These are phyloP conservation scores for Didymosphaeria variabile DNA, from an alignment of 2,329 filamentous ascomycete species.

Conservation along the genomic window DNA sequence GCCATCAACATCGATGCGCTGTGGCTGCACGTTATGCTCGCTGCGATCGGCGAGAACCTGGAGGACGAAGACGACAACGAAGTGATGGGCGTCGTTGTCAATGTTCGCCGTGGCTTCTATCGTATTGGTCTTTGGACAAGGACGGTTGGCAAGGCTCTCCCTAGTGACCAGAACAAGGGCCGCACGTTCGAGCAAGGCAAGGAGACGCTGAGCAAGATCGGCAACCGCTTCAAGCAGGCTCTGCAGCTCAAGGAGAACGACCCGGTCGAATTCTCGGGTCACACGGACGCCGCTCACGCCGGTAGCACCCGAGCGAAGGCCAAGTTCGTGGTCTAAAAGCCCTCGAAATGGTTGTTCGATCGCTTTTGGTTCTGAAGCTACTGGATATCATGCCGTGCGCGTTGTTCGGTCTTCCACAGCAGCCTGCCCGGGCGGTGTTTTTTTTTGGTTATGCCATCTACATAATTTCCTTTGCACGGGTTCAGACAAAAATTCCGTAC, in stretches of 20 bases:
- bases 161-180: slow-evolving; percentile 78
- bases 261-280: slow-evolving; percentile 91
- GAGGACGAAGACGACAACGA: slow-evolving; percentile 95
- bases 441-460: slow-evolving; percentile 18
- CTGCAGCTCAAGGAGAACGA: slow-evolving; percentile 81
- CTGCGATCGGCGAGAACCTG: slow-evolving; percentile 95
- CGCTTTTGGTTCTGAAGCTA: background rate
- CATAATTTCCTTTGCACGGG: slow-evolving; percentile 17
- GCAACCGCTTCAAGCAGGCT: slow-evolving; percentile 90
- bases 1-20: slow-evolving; percentile 90
- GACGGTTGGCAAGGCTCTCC: slow-evolving; percentile 85
- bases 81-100: slow-evolving; percentile 99
- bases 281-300: slow-evolving; percentile 91
- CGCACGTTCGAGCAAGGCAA: slow-evolving; percentile 82
- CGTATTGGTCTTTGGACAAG: slow-evolving; percentile 97
- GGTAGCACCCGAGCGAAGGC: slow-evolving; percentile 96
- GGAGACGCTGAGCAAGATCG: slow-evolving; percentile 84
- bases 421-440: slow-evolving; percentile 18
- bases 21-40: slow-evolving; percentile 97
- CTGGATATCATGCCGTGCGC: background rate
- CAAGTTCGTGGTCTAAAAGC: slow-evolving; percentile 80
- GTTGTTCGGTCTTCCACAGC: slow-evolving; percentile 11
- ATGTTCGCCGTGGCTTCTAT: slow-evolving; percentile 98
- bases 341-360: background rate
- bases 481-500: slow-evolving; percentile 29